Evolutionary conservation across 495 filamentous ascomycete genomes (phyloP).

Genomic region (Neurospora africana): DNA sequence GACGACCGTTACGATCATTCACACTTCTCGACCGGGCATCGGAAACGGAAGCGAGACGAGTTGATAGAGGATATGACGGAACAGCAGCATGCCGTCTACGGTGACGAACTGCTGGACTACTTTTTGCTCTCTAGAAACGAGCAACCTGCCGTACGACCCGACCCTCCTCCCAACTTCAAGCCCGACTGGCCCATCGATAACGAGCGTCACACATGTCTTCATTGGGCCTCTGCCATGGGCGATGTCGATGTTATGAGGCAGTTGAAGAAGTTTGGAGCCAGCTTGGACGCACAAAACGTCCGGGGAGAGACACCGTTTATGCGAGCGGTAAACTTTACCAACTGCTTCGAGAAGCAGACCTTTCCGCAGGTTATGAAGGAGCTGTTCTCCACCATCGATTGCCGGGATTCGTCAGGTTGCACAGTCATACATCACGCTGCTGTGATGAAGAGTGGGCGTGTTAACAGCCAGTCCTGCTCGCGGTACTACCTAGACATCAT

Average conservation of each 20-base stretch:
- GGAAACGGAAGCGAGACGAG: constrained; percentile 72
- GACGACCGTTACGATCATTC: constrained; percentile 61
- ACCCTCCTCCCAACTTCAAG: constrained; percentile 72
- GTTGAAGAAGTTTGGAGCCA: constrained; percentile 65
- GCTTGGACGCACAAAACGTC: constrained; percentile 53
- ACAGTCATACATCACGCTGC: constrained; percentile 92
- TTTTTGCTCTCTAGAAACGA: constrained; percentile 74
- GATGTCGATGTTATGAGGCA: constrained; percentile 84
- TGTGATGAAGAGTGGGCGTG: constrained; percentile 62
- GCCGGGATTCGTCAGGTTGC: constrained; percentile 61
- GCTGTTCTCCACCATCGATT: constrained; percentile 63
- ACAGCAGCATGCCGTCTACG: constrained; percentile 78
- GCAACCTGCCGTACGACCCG: constrained; percentile 55
- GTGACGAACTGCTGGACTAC: constrained; percentile 87
- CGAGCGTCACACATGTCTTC: constrained; percentile 77
- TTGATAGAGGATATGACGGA: constrained; percentile 56
- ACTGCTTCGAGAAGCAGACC: constrained; percentile 82
- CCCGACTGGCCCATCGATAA: constrained; percentile 83
- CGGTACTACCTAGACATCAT: constrained; percentile 87
- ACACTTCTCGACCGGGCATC: constrained; percentile 54
- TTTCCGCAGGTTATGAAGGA: constrained; percentile 74
- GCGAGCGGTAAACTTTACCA: constrained; percentile 89
- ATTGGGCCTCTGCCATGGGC: constrained; percentile 98
- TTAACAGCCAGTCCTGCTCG: constrained; percentile 67
- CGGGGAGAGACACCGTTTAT: constrained; percentile 91